Base-by-base conservation (phyloP, 2,329 filamentous ascomycete genomes). In the Paramyrothecium sp. region DNA sequence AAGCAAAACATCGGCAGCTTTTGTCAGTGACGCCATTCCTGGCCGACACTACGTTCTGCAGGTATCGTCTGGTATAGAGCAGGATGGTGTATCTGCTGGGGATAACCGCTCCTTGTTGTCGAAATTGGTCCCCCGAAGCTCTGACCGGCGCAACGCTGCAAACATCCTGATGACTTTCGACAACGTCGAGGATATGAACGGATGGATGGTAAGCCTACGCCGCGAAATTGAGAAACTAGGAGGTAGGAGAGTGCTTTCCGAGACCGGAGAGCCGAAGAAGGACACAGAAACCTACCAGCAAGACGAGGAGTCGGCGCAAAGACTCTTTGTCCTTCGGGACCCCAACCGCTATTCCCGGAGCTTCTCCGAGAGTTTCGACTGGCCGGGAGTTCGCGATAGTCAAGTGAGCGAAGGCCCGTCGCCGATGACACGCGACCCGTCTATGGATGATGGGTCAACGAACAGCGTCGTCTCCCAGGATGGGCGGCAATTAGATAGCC, bases 11-110 rank as follows among this genome's bases (percentile, higher is more conserved):
- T 93, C 90, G 3, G 90, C 89, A 12, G 91, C 89, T 5, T 94
- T 92, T 70, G 91, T 88, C 2, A 92, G 87, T 63, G 91, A 95
- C 68, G 79, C 89, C 16, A 91, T 94, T 56, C 89, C 90, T 3
- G 91, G 91, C 7, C 86, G 85, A 59, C 90, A 92, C 66, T 93
- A 89, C 85, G 91, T 94, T 7, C 72, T 94, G 16, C 90, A 92
- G 63, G 84, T 94, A 21, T 88, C 86, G 3, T 88, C 90, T 38
- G 76, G 80, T 10, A 85, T 86, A 56, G 86, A 87, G 53, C 73
- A 82, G 2, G 83, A 89, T 34, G 84, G 84, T 26, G 75, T 71
- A 1, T 67, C 80, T 16, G 66, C 77, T 3, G 65, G 77, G 3
- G 81, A 85, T 41, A 76, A 83, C 3, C 82, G 83, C 53, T 89